Percentiles rank a stretch among this genome's conserved stretches.
Conservation (phyloP, 495 filamentous ascomycete species). For the Lophiotrema nucula region DNA sequence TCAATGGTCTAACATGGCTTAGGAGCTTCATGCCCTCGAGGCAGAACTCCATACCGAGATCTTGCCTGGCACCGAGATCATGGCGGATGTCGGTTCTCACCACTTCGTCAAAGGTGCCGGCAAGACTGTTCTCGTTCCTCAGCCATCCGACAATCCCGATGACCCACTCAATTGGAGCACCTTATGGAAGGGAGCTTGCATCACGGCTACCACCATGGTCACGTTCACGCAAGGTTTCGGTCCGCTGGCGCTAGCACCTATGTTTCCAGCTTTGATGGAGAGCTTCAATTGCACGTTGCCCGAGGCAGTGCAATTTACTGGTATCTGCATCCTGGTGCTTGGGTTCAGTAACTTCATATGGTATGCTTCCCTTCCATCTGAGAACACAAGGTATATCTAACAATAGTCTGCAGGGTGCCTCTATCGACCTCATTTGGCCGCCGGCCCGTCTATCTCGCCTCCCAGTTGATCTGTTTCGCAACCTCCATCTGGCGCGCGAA, state of each 20-base stretch:
- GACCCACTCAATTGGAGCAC: slow-evolving; percentile 39
- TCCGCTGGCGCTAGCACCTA: slow-evolving; percentile 57
- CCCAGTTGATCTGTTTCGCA: slow-evolving; percentile 54
- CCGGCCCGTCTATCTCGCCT: slow-evolving; percentile 57
- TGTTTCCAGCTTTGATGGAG: slow-evolving; percentile 56
- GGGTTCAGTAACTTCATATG: slow-evolving; percentile 64
- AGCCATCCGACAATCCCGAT: slow-evolving; percentile 46
- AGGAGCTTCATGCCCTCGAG: slow-evolving; percentile 41
- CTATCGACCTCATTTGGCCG: slow-evolving; percentile 59
- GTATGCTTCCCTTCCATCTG: slow-evolving; percentile 21
- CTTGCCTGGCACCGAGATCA: slow-evolving; percentile 63
- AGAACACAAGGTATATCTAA: neutral
- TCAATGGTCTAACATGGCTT: neutral
- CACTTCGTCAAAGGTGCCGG: slow-evolving; percentile 57
- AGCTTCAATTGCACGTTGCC: slow-evolving; percentile 55
- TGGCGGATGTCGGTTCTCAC: slow-evolving; percentile 55
- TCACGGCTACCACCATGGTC: slow-evolving; percentile 49
- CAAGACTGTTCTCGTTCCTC: slow-evolving; percentile 53
- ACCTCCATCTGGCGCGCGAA: slow-evolving; percentile 60
- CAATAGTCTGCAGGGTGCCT: slow-evolving; percentile 22
- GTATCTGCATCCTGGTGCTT: slow-evolving; percentile 61
- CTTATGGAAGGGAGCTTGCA: slow-evolving; percentile 37
- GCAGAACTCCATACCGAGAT: slow-evolving; percentile 53
- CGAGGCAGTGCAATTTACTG: slow-evolving; percentile 54
- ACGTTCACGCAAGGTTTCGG: slow-evolving; percentile 60